Conservation (phyloP, 306 rosid genomes). For the Carpinus viminea region DNA sequence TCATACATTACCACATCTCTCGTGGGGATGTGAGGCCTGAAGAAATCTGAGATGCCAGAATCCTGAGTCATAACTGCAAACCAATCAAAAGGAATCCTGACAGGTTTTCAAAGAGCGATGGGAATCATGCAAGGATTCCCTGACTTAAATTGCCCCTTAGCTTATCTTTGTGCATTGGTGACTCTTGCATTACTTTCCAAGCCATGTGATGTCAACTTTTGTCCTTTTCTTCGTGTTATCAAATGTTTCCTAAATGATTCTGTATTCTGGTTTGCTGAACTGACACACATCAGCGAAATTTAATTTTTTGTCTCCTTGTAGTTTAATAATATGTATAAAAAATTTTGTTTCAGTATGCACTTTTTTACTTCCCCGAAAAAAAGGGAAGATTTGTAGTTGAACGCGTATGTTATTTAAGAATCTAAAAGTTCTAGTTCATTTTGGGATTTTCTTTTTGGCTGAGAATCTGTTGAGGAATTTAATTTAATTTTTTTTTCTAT, state of each 20-base stretch:
- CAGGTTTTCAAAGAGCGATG: neutral
- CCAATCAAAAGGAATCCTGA: neutral
- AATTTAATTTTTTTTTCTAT: neutral
- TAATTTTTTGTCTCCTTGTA: neutral
- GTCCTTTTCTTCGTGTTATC: neutral
- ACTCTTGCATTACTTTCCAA: neutral
- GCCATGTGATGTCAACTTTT: neutral
- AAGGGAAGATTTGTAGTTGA: neutral
- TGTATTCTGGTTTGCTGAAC: neutral
- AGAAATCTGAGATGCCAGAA: neutral
- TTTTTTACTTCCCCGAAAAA: neutral
- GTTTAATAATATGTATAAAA: neutral
- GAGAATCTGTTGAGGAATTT: neutral
- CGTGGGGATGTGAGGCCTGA: neutral
- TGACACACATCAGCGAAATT: neutral
- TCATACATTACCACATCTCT: no score
- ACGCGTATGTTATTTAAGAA: neutral
- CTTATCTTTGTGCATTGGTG: neutral
- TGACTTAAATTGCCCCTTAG: neutral
- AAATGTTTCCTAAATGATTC: no score
- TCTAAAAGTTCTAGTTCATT: neutral
- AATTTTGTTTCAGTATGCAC: neutral
- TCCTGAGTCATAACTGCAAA: neutral
- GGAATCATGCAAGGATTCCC: neutral
- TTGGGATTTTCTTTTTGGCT: neutral